Evolutionary conservation across 441 rosid genomes (phyloP).

Genomic region (Theobroma grandiflorum): DNA sequence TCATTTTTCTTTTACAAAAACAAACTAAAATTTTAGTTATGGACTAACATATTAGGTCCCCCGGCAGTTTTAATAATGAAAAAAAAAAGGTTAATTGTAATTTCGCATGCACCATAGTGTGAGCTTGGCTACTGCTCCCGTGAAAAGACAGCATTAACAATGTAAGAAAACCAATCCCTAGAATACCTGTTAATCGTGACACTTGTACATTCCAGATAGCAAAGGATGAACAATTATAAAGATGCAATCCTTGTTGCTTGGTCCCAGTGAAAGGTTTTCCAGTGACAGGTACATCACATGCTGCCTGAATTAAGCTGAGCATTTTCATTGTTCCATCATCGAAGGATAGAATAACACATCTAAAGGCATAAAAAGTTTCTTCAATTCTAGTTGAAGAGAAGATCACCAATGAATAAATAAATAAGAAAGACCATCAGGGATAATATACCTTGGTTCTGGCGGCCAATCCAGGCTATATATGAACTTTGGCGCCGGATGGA

Average conservation of each 20-base stretch:
- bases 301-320: conserved; percentile 79
- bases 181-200: conserved; percentile 75
- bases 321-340: conserved; percentile 86
- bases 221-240: conserved; percentile 67
- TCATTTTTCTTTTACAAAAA: neutral
- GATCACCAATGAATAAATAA: conserved; percentile 19
- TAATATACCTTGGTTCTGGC: conserved; percentile 70
- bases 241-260: conserved; percentile 77
- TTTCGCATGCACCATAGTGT: neutral
- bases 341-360: conserved; percentile 75
- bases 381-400: conserved; percentile 23
- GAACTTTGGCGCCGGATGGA: conserved; percentile 70
- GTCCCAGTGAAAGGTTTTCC: conserved; percentile 65
- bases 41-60: conserved; percentile 2
- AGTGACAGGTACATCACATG: conserved; percentile 75
- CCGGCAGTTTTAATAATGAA: neutral
- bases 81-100: neutral
- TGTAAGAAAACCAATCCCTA: conserved; percentile 1
- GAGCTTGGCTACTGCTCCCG: neutral
- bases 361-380: conserved; percentile 39
- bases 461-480: conserved; percentile 85
- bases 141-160: neutral
- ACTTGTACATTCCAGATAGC: conserved; percentile 89
- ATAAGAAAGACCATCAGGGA: conserved; percentile 14
- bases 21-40: neutral